Base-by-base conservation (phyloP, 1,284 basidiomycete genomes). In the Retiboletus fuscus region DNA sequence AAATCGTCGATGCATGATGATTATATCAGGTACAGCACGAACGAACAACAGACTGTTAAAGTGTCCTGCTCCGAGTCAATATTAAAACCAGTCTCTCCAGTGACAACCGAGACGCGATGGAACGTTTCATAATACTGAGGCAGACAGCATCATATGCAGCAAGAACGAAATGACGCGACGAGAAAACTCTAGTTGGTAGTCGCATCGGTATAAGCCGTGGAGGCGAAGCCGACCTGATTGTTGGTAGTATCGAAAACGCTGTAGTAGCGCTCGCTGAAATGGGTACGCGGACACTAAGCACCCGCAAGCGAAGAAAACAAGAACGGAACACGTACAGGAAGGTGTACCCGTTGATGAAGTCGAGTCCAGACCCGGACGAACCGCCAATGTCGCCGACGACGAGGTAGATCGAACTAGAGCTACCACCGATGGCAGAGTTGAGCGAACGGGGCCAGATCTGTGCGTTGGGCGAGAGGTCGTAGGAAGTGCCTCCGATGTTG, bases 361-460 rank as follows among this genome's bases (percentile, higher is more conserved):
- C 87, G 82, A 61, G 85, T 84, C 86, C 86, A 88, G 76, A 86
- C 83, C 80, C 88, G 78, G 75, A 83, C 13, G 71, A 1, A 22
- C 34, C 66, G 2, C 81, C 83, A 39, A 82, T 74, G 76, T 86
- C 84, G 26, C 81, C 76, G 43, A 85, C 79, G 71, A 89, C 74
- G 67, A 87, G 84, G 78, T 88, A 88, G 72, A 87, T 87, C 68
- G 75, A 75, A 70, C 77, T 77, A 24, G 76, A 76, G 26, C 78
- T 75, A 5, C 85, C 87, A 61, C 87, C 87, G 66, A 89, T 78
- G 41, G 71, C 72, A 15, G 77, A 71, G 81, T 89, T 88, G 71
- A 86, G 80, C 47, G 80, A 69, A 66, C 87, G 84, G n/a, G 88
- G 87, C 86, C 86, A 89, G 75, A 87, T 85, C 78, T 89, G 88